Conservation (phyloP, 75 land plant species). For the Sequoiadendron giganteum region DNA sequence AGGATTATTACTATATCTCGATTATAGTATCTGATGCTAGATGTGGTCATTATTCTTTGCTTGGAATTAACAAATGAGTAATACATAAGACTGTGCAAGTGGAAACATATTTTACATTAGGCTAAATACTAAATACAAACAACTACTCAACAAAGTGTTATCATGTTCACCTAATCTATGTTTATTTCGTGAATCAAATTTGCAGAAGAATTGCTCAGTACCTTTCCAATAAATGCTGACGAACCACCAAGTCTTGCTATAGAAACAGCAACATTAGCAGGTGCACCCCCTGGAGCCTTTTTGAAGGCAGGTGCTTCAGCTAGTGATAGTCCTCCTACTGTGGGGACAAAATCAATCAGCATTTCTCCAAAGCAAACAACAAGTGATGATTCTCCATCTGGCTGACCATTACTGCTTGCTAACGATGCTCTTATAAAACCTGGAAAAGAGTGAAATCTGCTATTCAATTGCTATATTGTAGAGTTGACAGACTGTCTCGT, state of each 20-base stretch:
- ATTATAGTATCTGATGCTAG: neutral
- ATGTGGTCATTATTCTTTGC: neutral
- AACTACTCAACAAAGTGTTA: neutral
- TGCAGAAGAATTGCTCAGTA: slow-evolving; percentile 1
- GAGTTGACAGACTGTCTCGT: neutral
- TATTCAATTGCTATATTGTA: neutral
- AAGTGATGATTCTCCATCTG: slow-evolving; percentile 15
- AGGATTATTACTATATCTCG: neutral
- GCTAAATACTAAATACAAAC: neutral
- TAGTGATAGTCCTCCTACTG: slow-evolving; percentile 70
- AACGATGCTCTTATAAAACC: neutral
- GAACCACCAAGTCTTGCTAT: slow-evolving; percentile 69
- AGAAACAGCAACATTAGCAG: slow-evolving; percentile 86
- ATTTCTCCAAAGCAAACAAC: slow-evolving; percentile 85
- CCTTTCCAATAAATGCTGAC: slow-evolving; percentile 87
- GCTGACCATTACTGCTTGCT: neutral
- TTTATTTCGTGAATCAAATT: neutral
- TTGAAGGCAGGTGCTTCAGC: slow-evolving; percentile 87
- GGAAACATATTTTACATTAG: neutral
- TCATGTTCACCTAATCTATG: neutral
- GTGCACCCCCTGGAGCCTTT: slow-evolving; percentile 90
- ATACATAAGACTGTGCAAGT: neutral
- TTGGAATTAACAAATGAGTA: neutral
- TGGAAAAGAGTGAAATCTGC: neutral
- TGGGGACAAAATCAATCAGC: slow-evolving; percentile 88